Base-by-base conservation (phyloP, 2,329 filamentous ascomycete species). In the Amauroascus niger region DNA sequence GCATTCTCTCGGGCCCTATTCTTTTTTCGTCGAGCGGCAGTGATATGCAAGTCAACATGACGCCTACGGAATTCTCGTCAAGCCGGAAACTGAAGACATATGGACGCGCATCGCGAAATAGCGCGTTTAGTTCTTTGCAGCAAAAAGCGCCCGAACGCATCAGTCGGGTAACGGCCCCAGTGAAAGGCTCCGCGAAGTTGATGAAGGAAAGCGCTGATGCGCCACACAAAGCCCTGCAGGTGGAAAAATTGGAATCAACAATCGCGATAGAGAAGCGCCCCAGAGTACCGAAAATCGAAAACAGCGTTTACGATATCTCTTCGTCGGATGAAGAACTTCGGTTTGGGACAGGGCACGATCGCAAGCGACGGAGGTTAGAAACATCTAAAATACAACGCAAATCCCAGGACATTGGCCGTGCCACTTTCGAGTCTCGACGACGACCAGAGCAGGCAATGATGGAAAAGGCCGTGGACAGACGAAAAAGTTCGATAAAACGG, bases 291-390 rank as follows among this genome's bases (percentile, higher is more conserved):
- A 50, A 49, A 41, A 49, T 30, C 24, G 49, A 52, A 30, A 41
- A 30, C 44, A 50, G 53, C 30, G 57, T 65, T 24, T 66, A 60
- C 48, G 64, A 67, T 35, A 45, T 65, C 20, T 59, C 59, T 9
- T 64, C 63, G 6, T 65, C 65, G 13, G 61, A 60, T 22, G 64
- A 67, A 8, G 64, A 65, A 43, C 49, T 45, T 9, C 53, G 40
- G n/a, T 39, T n/a, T 32, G 26, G 16, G 11, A 33, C 33, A 14
- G 32, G 20, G 32, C 30, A 32, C 20, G 53, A 51, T 20, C 54
- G 55, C 39, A 60, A 60, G 40, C 53, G 58, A 6, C 53, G 58
- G 35, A 59, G 56, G 39, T 22, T 60, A 52, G 54, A 49, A 6
- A 44, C 54, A 2, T 45, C 49, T 13, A 56, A 53, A 44, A n/a